Conservation (phyloP, 2,329 filamentous ascomycete genomes). For the Ceratocystis ficicola region DNA sequence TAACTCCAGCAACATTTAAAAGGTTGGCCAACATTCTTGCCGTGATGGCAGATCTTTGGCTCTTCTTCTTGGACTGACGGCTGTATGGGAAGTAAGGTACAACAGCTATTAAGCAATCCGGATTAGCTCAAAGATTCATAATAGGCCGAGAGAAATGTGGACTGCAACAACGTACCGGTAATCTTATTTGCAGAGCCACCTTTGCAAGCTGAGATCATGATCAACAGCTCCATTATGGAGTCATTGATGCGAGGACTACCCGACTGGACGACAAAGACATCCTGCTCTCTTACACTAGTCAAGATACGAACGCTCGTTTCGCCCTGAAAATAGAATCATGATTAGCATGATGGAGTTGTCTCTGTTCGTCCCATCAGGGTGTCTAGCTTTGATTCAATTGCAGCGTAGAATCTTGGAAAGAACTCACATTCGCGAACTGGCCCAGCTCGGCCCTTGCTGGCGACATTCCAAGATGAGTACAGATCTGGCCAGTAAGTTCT, state of each 20-base stretch:
- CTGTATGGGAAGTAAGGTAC: slow-evolving; percentile 98
- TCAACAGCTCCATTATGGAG: slow-evolving; percentile 96
- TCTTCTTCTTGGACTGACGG: slow-evolving; percentile 98
- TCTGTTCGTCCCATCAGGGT: slow-evolving; percentile 2
- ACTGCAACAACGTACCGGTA: slow-evolving; percentile 53
- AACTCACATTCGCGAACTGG: slow-evolving; percentile 56
- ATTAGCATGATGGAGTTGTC: slow-evolving; percentile 18
- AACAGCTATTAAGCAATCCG: slow-evolving; percentile 45
- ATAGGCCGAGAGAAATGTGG: not conserved
- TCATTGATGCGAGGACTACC: slow-evolving; percentile 95
- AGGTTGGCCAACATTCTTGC: slow-evolving; percentile 95
- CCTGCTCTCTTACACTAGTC: slow-evolving; percentile 81
- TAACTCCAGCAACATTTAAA: slow-evolving; percentile 82
- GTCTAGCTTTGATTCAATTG: slow-evolving; percentile 1
- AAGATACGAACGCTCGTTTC: slow-evolving; percentile 58
- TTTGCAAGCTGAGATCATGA: slow-evolving; percentile 98
- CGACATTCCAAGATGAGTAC: slow-evolving; percentile 54
- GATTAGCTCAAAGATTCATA: slow-evolving; percentile 12
- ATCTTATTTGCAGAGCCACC: slow-evolving; percentile 93
- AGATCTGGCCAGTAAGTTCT: slow-evolving; percentile 52
- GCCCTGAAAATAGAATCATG: slow-evolving; percentile 38
- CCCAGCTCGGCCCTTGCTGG: slow-evolving; percentile 53
- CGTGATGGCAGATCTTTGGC: slow-evolving; percentile 88
- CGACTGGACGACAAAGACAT: slow-evolving; percentile 97
- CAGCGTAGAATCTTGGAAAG: not conserved